These are phyloP conservation scores for Fusarium foetens DNA, from an alignment of 2,329 filamentous ascomycete species.

Conservation along the genomic window DNA sequence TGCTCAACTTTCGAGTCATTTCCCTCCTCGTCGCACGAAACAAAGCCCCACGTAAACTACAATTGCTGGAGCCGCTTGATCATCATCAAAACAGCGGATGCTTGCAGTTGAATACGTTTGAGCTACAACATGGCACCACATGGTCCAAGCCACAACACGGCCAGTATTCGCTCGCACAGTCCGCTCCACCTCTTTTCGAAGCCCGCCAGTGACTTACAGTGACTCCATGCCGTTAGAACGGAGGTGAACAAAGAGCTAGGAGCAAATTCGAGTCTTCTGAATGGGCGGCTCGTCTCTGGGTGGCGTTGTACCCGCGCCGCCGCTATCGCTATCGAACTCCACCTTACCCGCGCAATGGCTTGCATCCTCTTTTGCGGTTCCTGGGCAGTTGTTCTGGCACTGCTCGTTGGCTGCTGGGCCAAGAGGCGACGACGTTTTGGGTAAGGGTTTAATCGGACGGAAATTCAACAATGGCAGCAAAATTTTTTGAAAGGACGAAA, in stretches of 20 bases:
- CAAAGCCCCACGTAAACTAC: background rate
- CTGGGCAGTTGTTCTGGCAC: background rate
- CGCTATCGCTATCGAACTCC: slow-evolving; percentile 38
- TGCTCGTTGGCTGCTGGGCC: slow-evolving; percentile 16
- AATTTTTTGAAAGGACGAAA: slow-evolving; percentile 1
- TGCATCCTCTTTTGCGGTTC: slow-evolving; percentile 27
- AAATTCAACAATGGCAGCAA: slow-evolving; percentile 10
- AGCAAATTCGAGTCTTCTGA: slow-evolving; percentile 18
- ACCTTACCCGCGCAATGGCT: slow-evolving; percentile 38
- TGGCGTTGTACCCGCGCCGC: slow-evolving; percentile 29
- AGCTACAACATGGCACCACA: slow-evolving; percentile 33
- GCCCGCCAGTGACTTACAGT: background rate
- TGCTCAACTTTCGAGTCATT: slow-evolving; percentile 27
- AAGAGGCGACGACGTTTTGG: slow-evolving; percentile 25
- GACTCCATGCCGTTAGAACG: background rate
- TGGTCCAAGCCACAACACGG: slow-evolving; percentile 14
- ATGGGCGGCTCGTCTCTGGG: slow-evolving; percentile 15
- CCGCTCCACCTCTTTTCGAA: background rate
- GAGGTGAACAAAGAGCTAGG: background rate
- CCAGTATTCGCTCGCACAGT: slow-evolving; percentile 17
- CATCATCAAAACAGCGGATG: slow-evolving; percentile 3
- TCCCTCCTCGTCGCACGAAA: slow-evolving; percentile 20
- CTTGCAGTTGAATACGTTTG: slow-evolving; percentile 1
- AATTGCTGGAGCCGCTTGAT: slow-evolving; percentile 1
- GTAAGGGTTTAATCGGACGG: slow-evolving; percentile 11